Evolutionary conservation across 2,329 filamentous ascomycete genomes (phyloP), one percentile per base, ranked within the genome.

Genomic region (Aurifilum marmelostoma): DNA sequence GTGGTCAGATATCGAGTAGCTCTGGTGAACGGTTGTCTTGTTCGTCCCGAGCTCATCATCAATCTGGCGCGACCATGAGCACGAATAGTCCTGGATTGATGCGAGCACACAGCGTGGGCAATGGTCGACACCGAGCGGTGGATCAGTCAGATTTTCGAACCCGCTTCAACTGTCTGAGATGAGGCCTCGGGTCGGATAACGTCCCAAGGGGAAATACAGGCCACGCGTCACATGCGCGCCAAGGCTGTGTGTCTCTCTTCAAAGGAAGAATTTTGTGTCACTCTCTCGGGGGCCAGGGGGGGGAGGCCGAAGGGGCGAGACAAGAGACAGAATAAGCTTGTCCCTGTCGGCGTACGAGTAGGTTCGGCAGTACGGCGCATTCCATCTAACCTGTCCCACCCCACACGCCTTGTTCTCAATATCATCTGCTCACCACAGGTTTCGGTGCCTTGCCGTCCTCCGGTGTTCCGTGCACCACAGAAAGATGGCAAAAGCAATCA

Each of bases 151-250:
- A 56, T 18, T 56, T 56, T 27, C 52, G 29, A 11, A 12, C 50
- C 50, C 11, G n/a, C 43, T 14, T 52, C 50, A 3, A 41, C 18
- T 24, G 50, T 12, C 7, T 24, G 50, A 52, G n/a, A 52, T 52
- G 24, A n/a, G 43, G 18, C 58, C 32, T n/a, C 37, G 16, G 24
- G 39, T 29, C 27, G 24, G 32, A 16, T 6, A 21, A 14, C 50
- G 39, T 29, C 60, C 12, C 32, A 34, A 21, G 32, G 16, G 39
- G n/a, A 34, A 37, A 60, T 60, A 37, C 39, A 29, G 61, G 24
- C 63, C 64, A 62, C 65, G 65, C 61, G 68, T 67, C 65, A 59
- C 63, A 43, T 37, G 61, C 63, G 58, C 43, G 65, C 43, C 60
- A 54, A 64, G 65, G 65, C 68, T 56, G 68, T 64, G 54, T 62